A percentile compares a stretch with the other conserved stretches of the same genome.
Evolutionary conservation across 2,329 filamentous ascomycete genomes (phyloP).

Genomic region (Boeremia exigua): DNA sequence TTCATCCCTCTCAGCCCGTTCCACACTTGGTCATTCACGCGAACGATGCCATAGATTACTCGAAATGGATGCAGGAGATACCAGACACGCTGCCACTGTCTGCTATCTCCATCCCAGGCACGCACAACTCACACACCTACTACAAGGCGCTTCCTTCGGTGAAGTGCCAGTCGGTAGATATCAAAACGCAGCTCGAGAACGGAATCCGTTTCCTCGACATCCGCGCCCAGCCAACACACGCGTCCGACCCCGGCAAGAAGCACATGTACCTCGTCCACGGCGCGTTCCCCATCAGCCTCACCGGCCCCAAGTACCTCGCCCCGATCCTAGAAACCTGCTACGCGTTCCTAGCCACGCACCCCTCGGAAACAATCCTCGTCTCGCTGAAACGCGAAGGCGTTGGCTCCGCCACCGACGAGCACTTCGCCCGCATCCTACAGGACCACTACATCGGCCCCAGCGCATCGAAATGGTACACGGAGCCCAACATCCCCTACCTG

Average conservation of each 20-base stretch:
- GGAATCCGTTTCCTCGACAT: constrained; percentile 96
- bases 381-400: constrained; percentile 91
- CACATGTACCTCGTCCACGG: constrained; percentile 84
- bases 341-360: constrained; percentile 77
- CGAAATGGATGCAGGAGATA: constrained; percentile 85
- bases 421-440: constrained; percentile 76
- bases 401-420: constrained; percentile 77
- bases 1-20: constrained; percentile 52
- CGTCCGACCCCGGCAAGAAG: constrained; percentile 65
- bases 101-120: constrained; percentile 87
- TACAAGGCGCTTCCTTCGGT: constrained; percentile 88
- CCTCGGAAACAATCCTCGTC: constrained; percentile 82
- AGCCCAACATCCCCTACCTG: constrained; percentile 74
- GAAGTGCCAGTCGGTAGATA: constrained; percentile 83
- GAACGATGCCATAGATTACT: constrained; percentile 56
- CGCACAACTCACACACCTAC: constrained; percentile 91
- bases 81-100: constrained; percentile 75
- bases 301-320: constrained; percentile 78
- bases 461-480: constrained; percentile 76
- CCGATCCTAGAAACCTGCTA: constrained; percentile 74
- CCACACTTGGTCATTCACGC: constrained; percentile 41
- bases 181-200: constrained; percentile 80
- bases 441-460: constrained; percentile 69
- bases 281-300: constrained; percentile 85
- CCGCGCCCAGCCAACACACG: constrained; percentile 71